phyloP scores from a whole-genome alignment of 176 grass and related monocot genomes.

The Poa annua region DNA sequence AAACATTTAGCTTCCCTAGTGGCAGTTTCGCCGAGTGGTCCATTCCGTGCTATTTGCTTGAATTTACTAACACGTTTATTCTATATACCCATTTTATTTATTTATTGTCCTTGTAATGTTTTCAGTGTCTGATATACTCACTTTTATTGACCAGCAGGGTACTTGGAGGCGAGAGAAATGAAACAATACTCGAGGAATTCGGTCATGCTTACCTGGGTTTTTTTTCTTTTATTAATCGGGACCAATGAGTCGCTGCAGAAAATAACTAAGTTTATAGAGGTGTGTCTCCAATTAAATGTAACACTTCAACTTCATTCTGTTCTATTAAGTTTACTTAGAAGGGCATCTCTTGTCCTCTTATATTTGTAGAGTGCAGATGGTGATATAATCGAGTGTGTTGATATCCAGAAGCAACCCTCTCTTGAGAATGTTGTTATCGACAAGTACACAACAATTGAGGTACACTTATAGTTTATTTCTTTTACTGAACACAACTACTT shows the following conservation, averaged over 20 bases:
- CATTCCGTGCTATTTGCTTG: too few species aligned
- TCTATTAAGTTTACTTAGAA: background rate
- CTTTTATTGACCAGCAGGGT: background rate
- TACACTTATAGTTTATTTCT: background rate
- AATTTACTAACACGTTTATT: background rate
- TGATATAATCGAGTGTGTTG: constrained; percentile 1
- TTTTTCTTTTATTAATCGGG: background rate
- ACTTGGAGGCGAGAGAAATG: background rate
- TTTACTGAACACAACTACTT: background rate
- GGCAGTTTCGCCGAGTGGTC: too few species aligned
- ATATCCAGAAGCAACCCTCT: background rate
- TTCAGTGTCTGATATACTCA: background rate
- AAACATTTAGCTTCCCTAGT: too few species aligned
- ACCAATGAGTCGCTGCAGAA: background rate
- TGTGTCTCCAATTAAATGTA: background rate
- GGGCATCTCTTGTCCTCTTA: background rate
- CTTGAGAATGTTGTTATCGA: background rate
- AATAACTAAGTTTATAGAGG: background rate
- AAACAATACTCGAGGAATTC: background rate
- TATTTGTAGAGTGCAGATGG: background rate
- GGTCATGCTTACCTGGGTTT: background rate
- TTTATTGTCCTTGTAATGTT: background rate
- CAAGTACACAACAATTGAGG: background rate
- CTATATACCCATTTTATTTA: background rate
- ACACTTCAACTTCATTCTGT: background rate